phyloP scores from a whole-genome alignment of 169 alveolate genomes.

The Eimeria sp. region DNA sequence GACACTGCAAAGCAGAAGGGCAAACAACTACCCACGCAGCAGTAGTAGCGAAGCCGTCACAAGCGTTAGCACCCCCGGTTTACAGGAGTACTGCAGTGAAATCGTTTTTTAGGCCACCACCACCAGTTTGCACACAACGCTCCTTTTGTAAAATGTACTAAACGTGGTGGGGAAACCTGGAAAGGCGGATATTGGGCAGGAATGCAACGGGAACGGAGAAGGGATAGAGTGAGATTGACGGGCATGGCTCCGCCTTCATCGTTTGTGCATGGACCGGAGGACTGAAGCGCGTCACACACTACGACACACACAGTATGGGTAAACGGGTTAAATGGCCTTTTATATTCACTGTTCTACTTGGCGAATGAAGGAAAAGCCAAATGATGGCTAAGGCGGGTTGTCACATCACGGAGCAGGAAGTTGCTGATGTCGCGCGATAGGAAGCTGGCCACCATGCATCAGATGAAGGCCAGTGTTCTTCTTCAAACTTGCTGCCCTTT shows the following conservation, averaged over 20 bases:
- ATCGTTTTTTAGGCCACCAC: not conserved
- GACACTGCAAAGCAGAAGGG: not conserved
- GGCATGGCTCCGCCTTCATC: not conserved
- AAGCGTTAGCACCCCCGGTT: not conserved
- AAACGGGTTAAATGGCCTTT: not conserved
- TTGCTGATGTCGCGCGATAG: slow-evolving; percentile 75
- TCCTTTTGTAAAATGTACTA: not conserved
- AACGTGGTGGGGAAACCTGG: not conserved
- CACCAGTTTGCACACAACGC: not conserved
- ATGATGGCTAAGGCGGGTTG: not conserved
- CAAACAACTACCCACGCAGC: not conserved
- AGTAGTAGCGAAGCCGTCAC: not conserved
- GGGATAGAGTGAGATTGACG: not conserved
- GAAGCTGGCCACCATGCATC: slow-evolving; percentile 62
- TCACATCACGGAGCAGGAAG: slow-evolving; percentile 37
- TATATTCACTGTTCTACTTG: not conserved
- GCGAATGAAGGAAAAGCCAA: not conserved
- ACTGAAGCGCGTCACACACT: not conserved
- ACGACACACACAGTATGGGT: not conserved
- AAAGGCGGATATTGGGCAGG: not conserved
- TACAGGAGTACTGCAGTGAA: not conserved
- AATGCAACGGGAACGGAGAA: not conserved
- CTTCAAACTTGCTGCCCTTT: not conserved
- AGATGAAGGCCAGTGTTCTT: slow-evolving; percentile 1
- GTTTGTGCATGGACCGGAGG: not conserved